Percentiles rank a stretch among this genome's conserved stretches.
These are phyloP conservation scores for Zygosaccharomyces pseudobailii DNA, from an alignment of 1,139 yeast species.

Conservation along the genomic window DNA sequence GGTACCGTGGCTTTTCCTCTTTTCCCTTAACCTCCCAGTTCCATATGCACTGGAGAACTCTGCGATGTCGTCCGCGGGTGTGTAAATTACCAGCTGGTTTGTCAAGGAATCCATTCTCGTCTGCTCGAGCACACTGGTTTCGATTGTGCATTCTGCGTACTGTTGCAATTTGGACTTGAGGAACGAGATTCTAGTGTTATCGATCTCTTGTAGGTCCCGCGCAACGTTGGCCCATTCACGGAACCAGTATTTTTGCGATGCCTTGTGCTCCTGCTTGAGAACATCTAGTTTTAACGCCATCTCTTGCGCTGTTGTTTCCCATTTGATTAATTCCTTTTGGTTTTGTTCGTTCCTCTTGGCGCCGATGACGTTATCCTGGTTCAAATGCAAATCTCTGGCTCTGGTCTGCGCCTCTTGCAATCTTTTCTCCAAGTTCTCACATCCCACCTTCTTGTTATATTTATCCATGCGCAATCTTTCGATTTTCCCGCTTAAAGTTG, in stretches of 20 bases:
- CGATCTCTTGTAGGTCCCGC: slow-evolving; percentile 67
- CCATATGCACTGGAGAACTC: slow-evolving; percentile 31
- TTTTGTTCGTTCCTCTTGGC: slow-evolving; percentile 72
- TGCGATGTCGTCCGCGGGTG: slow-evolving; percentile 30
- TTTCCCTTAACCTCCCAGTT: slow-evolving; percentile 31
- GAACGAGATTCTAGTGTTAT: slow-evolving; percentile 71
- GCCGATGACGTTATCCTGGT: slow-evolving; percentile 65
- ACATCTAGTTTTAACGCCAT: slow-evolving; percentile 50
- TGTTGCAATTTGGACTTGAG: slow-evolving; percentile 78
- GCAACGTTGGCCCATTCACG: slow-evolving; percentile 75
- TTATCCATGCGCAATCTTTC: slow-evolving; percentile 43
- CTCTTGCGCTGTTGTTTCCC: slow-evolving; percentile 45
- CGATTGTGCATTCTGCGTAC: slow-evolving; percentile 43
- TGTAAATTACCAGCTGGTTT: slow-evolving; percentile 25
- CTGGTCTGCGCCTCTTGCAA: slow-evolving; percentile 25
- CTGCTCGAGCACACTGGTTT: slow-evolving; percentile 28
- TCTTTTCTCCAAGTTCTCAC: slow-evolving; percentile 26
- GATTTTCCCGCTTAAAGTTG: slow-evolving; percentile 75
- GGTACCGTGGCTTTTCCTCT: slow-evolving; percentile 5
- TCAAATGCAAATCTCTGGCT: slow-evolving; percentile 29
- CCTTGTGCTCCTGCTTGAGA: slow-evolving; percentile 51
- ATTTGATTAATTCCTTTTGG: slow-evolving; percentile 55
- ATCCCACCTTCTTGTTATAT: slow-evolving; percentile 29
- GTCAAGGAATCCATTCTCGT: slow-evolving; percentile 25
- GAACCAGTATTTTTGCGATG: slow-evolving; percentile 63